These are phyloP conservation scores for Solanum okadae DNA, from an alignment of 257 asterid species.

Conservation along the genomic window DNA sequence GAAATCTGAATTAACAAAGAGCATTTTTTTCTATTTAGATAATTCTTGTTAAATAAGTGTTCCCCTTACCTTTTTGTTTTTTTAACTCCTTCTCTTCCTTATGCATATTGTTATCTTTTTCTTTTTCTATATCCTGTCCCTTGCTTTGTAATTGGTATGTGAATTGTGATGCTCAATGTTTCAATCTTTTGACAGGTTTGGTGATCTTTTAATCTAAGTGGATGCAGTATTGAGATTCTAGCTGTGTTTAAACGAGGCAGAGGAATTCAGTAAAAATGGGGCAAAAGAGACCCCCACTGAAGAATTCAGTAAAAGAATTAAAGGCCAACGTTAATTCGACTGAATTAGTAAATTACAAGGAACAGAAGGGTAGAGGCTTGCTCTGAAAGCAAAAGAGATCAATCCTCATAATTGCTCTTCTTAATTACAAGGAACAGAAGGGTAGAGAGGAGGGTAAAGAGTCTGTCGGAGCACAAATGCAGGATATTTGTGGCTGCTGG, in stretches of 20 bases:
- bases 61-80: not conserved
- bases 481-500: too few species aligned
- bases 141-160: not conserved
- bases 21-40: not conserved
- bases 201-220: not conserved
- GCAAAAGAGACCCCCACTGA: not conserved
- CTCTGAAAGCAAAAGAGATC: not conserved
- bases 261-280: conserved; percentile 5
- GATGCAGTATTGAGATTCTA: conserved; percentile 77
- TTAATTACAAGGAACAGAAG: too few species aligned
- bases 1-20: not conserved
- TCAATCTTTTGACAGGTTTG: not conserved
- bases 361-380: not conserved
- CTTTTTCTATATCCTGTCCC: not conserved
- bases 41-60: not conserved
- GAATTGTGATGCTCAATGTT: not conserved
- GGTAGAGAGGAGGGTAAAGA: too few species aligned
- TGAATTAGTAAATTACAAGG: not conserved
- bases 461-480: too few species aligned
- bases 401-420: not conserved
- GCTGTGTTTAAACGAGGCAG: conserved; percentile 72
- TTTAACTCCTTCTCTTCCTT: not conserved
- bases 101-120: not conserved
- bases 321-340: not conserved
- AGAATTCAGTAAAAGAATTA: not conserved